These are phyloP conservation scores for Spathaspora boniae DNA, from an alignment of 805 yeast species.

Conservation along the genomic window DNA sequence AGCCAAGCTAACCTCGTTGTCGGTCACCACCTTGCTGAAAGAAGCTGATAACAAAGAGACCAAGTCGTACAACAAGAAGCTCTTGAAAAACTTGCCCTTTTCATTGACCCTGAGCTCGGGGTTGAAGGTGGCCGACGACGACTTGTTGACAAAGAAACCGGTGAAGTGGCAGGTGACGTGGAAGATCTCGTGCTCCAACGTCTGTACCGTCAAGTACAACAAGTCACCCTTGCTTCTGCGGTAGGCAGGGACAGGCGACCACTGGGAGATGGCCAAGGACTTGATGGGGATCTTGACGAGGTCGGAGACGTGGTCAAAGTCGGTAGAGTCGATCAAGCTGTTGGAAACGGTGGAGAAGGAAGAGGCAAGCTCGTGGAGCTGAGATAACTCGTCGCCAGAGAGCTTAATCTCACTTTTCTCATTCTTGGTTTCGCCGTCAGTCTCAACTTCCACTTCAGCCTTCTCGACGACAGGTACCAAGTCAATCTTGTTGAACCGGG, in stretches of 20 bases:
- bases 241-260: constrained; percentile 80
- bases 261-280: constrained; percentile 59
- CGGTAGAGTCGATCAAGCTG: constrained; percentile 21
- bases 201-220: constrained; percentile 67
- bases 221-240: constrained; percentile 71
- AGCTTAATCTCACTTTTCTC: constrained; percentile 11
- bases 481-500: constrained; percentile 42
- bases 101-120: constrained; percentile 49
- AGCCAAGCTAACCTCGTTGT: constrained; percentile 46
- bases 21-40: constrained; percentile 50
- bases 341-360: constrained; percentile 8
- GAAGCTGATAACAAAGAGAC: constrained; percentile 63
- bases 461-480: constrained; percentile 29
- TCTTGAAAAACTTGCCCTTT: constrained; percentile 28
- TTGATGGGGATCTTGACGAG: constrained; percentile 50
- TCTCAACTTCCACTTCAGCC: constrained; percentile 16
- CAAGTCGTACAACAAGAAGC: constrained; percentile 57
- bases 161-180: constrained; percentile 74
- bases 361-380: constrained; percentile 14
- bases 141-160: constrained; percentile 78
- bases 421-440: constrained; percentile 10
- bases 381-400: constrained; percentile 28
- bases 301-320: constrained; percentile 24
- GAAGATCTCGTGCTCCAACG: constrained; percentile 76
- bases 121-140: constrained; percentile 66